Conservation (phyloP, 371 early-diverging fungal species). For the Globomyces sp. region DNA sequence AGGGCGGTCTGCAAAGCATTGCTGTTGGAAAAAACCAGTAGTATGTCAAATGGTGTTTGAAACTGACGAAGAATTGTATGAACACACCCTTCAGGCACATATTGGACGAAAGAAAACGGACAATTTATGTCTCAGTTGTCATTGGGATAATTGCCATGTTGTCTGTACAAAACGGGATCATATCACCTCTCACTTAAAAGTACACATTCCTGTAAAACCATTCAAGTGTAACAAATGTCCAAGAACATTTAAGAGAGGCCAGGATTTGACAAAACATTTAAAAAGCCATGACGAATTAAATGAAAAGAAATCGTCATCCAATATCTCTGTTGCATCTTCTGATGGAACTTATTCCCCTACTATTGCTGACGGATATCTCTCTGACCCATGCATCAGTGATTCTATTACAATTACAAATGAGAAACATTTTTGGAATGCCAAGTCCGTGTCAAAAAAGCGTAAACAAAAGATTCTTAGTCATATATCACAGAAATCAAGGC, state of each 20-base stretch:
- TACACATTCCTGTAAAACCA: conserved; percentile 91
- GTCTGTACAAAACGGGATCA: conserved; percentile 86
- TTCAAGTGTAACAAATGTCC: conserved; percentile 75
- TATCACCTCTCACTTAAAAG: conserved; percentile 87
- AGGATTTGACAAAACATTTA: conserved; percentile 93
- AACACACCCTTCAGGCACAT: conserved; percentile 82
- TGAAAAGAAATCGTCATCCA: conserved; percentile 13
- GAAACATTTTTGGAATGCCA: conserved; percentile 9
- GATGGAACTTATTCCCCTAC: conserved; percentile 9
- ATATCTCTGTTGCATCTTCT: conserved; percentile 4
- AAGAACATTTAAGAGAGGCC: conserved; percentile 89
- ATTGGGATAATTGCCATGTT: conserved; percentile 81
- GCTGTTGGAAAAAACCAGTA: conserved; percentile 1
- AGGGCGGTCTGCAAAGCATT: too few species aligned
- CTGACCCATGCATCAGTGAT: conserved; percentile 24
- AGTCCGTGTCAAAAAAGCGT: conserved; percentile 4
- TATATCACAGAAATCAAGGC: conserved; percentile 5
- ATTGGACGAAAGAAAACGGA: conserved; percentile 87
- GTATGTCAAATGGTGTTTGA: conserved; percentile 44
- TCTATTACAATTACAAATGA: neutral
- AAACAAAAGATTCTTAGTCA: neutral
- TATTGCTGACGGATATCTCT: conserved; percentile 23
- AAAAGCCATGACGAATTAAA: conserved; percentile 66
- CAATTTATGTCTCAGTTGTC: conserved; percentile 83
- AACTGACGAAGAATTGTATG: conserved; percentile 79